Conservation (phyloP, 2,329 filamentous ascomycete species). For the Grosmannia clavigera region DNA sequence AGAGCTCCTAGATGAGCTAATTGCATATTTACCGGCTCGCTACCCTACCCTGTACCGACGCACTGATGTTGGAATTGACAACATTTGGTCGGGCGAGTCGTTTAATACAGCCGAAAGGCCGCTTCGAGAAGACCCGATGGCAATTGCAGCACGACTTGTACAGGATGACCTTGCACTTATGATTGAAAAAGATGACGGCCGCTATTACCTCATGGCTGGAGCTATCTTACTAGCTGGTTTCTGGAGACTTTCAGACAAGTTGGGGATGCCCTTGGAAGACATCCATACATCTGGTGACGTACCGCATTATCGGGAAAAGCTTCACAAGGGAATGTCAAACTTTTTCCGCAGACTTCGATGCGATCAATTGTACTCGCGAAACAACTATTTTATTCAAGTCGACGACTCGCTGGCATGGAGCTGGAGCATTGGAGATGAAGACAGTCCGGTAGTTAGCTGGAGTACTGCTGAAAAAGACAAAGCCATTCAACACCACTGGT, state of each 20-base stretch:
- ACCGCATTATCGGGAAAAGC: conserved; percentile 55
- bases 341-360: conserved; percentile 64
- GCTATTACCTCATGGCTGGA: conserved; percentile 71
- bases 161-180: conserved; percentile 80
- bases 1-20: conserved; percentile 65
- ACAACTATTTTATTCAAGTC: conserved; percentile 84
- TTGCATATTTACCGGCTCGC: conserved; percentile 56
- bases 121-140: conserved; percentile 66
- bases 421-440: conserved; percentile 61
- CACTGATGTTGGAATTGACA: conserved; percentile 54
- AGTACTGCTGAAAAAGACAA: conserved; percentile 62
- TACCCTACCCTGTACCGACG: conserved; percentile 60
- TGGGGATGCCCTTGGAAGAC: conserved; percentile 64
- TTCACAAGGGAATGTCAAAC: conserved; percentile 68
- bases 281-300: conserved; percentile 73
- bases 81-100: conserved; percentile 56
- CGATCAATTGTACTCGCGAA: conserved; percentile 49
- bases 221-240: conserved; percentile 68
- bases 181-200: conserved; percentile 62
- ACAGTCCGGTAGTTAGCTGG: conserved; percentile 54
- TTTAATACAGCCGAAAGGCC: conserved; percentile 56
- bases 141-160: conserved; percentile 55
- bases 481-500: conserved; percentile 61
- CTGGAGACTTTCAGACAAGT: conserved; percentile 72
- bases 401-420: conserved; percentile 70